A percentile compares a stretch with the other conserved stretches of the same genome.
Evolutionary conservation across 1,284 basidiomycete species (phyloP).

Genomic region (Tylopilus microsporus): DNA sequence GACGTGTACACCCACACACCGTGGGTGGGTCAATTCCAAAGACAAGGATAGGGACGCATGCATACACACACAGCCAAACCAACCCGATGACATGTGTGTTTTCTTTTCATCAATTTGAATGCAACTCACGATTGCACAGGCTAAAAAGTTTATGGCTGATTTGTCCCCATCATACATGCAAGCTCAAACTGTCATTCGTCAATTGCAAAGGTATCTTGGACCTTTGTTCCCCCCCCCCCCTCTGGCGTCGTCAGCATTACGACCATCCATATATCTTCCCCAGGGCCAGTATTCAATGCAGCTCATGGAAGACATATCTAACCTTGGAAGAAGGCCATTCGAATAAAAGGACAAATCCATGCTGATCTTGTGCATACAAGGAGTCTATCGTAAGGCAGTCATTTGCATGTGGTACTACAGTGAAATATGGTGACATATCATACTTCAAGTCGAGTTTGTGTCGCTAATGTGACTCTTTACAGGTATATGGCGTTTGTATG

Average conservation of each 20-base stretch:
- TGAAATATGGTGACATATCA: constrained; percentile 80
- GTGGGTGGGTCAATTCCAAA: too few species aligned
- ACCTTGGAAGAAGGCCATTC: constrained; percentile 96
- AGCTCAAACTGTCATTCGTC: constrained; percentile 82
- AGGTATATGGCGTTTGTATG: constrained; percentile 76
- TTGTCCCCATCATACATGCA: constrained; percentile 88
- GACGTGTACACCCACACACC: too few species aligned
- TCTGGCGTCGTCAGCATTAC: constrained; percentile 36
- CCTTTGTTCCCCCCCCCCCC: constrained; percentile 55
- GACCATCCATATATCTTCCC: constrained; percentile 61
- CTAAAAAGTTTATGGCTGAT: constrained; percentile 91
- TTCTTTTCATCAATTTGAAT: neutral
- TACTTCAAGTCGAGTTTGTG: neutral
- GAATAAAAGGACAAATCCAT: constrained; percentile 77
- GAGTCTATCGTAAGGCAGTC: too few species aligned
- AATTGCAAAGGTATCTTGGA: constrained; percentile 71
- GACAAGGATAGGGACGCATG: too few species aligned
- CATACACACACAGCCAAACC: too few species aligned
- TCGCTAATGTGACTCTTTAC: constrained; percentile 18
- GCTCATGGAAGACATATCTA: constrained; percentile 86
- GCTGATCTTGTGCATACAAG: constrained; percentile 69
- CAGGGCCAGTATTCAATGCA: constrained; percentile 67
- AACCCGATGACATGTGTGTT: too few species aligned
- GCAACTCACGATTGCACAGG: constrained; percentile 39
- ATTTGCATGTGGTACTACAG: constrained; percentile 94